phyloP scores from a whole-genome alignment of 2,329 filamentous ascomycete species.

The Oidium heveae region DNA sequence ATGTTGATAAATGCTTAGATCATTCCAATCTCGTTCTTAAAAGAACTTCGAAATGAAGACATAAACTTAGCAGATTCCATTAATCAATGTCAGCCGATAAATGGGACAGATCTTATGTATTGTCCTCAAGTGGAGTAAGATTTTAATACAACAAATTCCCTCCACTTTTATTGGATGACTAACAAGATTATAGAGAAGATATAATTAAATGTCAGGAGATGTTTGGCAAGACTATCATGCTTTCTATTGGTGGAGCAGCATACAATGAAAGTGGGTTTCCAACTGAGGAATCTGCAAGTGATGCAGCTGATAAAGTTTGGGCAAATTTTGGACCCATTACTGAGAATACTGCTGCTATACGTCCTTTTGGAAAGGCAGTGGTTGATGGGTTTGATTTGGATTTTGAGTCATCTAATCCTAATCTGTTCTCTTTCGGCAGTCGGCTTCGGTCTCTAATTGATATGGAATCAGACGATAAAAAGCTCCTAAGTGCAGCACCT shows the following conservation, averaged over 20 bases:
- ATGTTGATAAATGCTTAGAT: constrained; percentile 18
- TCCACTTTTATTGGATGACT: neutral
- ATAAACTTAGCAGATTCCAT: constrained; percentile 40
- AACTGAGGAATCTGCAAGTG: constrained; percentile 23
- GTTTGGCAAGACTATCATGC: constrained; percentile 41
- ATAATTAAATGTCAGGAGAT: constrained; percentile 33
- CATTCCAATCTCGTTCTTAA: constrained; percentile 38
- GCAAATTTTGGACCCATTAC: constrained; percentile 38
- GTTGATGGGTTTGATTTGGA: constrained; percentile 60
- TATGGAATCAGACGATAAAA: constrained; percentile 19
- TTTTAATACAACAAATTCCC: constrained; percentile 1
- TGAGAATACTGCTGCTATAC: constrained; percentile 20
- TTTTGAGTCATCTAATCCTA: constrained; percentile 31
- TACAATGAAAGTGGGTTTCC: constrained; percentile 44
- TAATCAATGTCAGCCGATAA: constrained; percentile 32
- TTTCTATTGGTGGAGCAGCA: constrained; percentile 47
- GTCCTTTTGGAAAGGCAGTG: constrained; percentile 39
- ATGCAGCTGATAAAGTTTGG: constrained; percentile 39
- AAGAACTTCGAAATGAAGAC: constrained; percentile 25
- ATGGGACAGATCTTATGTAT: constrained; percentile 28
- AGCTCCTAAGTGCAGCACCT: constrained; percentile 38
- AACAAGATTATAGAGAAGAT: constrained; percentile 14
- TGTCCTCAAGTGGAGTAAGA: constrained; percentile 40
- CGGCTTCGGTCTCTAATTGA: constrained; percentile 29
- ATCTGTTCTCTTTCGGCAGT: constrained; percentile 35